Base-by-base conservation (phyloP, 805 yeast species). In the Yarrowia sp. region DNA sequence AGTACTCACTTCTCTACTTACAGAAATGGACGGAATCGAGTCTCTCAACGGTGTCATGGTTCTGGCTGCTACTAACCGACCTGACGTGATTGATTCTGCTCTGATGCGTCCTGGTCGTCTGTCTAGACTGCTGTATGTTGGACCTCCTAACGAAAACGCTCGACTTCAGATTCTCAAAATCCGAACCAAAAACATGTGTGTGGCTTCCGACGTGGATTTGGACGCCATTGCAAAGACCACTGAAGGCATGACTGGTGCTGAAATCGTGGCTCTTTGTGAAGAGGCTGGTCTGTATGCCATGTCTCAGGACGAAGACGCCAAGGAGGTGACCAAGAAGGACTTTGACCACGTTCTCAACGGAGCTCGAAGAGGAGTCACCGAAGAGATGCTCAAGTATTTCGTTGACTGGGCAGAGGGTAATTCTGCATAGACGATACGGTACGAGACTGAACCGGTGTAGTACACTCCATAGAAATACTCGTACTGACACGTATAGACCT, bases 11-110 rank as follows among this genome's bases (percentile, higher is more conserved):
- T 89, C 98, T 0, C 78, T 95, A 69, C 81, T 95, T 70, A 95
- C 93, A 72, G 99, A 95, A 75, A 89, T 95, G 70, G 99, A 95
- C 74, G 99, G 99, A 72, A 93, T 95, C 17, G 99, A 95, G 75
- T 96, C 92, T 67, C 78, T 95, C 69, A 89, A 88, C 61, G 98
- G 97, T 2, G 99, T 95, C 5, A 90, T 92, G 1, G 87, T 95
- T 11, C 88, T 95, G 30, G 99, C 97, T 1, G 99, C 99, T 10
- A 95, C 99, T 0, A 95, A 95, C 74, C 81, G 97, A 71, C 99
- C 99, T 0, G 92, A 91, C 52, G 88, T 89, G 26, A 91, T 95
- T 48, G 99, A 95, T 72, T 83, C 97, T 0, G 99, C 99, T 0
- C 78, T 95, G 65, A 79, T 95, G 72, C 84, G 99, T 71, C 99